phyloP scores from a whole-genome alignment of 805 yeast genomes.

The Candida vartiovaarae region DNA sequence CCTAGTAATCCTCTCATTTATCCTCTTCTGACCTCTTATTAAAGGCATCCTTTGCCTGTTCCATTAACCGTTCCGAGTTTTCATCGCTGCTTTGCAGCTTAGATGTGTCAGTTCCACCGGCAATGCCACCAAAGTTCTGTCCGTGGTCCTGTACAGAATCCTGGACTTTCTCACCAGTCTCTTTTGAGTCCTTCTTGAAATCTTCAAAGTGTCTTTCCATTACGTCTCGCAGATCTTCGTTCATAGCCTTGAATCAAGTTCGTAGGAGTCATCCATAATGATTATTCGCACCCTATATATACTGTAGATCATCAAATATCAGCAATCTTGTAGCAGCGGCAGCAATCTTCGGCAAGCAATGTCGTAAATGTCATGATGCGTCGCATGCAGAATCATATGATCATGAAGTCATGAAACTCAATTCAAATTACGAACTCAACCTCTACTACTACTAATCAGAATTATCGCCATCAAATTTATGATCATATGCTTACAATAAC shows the following conservation, averaged over 20 bases:
- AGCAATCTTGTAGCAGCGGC: no score
- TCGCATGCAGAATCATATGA: no score
- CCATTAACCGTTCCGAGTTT: slow-evolving; percentile 9
- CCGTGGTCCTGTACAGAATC: background rate
- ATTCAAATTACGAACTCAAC: no score
- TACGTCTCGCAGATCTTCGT: background rate
- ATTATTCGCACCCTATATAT: no score
- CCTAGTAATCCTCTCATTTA: background rate
- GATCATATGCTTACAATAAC: no score
- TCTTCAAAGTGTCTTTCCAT: background rate
- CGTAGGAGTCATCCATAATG: no score
- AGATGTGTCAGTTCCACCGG: slow-evolving; percentile 10
- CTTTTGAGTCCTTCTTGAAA: background rate
- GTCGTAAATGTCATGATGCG: no score
- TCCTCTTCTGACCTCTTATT: slow-evolving; percentile 8
- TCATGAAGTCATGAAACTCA: no score
- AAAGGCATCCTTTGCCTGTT: slow-evolving; percentile 13
- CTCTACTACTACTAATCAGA: no score
- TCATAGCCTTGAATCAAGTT: background rate
- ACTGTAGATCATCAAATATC: no score
- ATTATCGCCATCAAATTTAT: no score
- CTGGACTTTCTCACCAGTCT: background rate
- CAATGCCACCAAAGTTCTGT: slow-evolving; percentile 12
- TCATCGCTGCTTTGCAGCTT: slow-evolving; percentile 1
- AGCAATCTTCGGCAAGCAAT: no score